Evolutionary conservation across 129 eudicot genomes (phyloP), one percentile per base, ranked within the genome.

Genomic region (Saussurea involucrata): DNA sequence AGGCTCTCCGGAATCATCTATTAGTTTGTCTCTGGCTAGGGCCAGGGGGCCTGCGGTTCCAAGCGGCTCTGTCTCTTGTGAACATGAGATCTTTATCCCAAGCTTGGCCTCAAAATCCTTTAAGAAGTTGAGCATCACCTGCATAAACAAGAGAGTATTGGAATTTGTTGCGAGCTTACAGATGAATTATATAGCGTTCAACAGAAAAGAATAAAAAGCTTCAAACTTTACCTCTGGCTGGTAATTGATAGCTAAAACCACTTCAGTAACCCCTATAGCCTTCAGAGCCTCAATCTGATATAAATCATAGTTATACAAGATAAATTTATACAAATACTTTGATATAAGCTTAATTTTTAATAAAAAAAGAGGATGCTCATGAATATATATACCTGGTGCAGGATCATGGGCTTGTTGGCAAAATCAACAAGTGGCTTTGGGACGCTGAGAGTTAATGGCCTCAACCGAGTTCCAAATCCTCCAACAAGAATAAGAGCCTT

Each of bases 401-500:
- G 84, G 82, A 95, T 95, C 98, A 95, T 95, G 53, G 98, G 98
- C 68, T 95, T 95, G 89, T 95, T 95, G 71, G 89, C 98, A 69
- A 95, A 95, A 60, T 95, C 98, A 73, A 95, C 98, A 12, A 95
- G 97, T 22, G 98, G 98, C 83, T 95, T 95, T 15, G 98, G 98
- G 61, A 91, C 73, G 42, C 96, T 95, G 40, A 91, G 88, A 24
- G 97, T 95, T 82, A 95, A 81, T 10, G 98, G 98, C 81, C 98
- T 91, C 93, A 95, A 81, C 75, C 98, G 89, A 36, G 98, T 95
- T 60, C 98, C 98, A 60, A 91, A 89, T 8, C 98, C 98, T 66
- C 98, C 98, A 85, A 95, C 98, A 76, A 95, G 98, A 85, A 95
- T 91, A 27, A 95, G 88, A 17, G 98, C 98, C 97, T 95, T 95